Conservation (phyloP, 2,329 filamentous ascomycete species). For the Ophiosphaerella narmari region DNA sequence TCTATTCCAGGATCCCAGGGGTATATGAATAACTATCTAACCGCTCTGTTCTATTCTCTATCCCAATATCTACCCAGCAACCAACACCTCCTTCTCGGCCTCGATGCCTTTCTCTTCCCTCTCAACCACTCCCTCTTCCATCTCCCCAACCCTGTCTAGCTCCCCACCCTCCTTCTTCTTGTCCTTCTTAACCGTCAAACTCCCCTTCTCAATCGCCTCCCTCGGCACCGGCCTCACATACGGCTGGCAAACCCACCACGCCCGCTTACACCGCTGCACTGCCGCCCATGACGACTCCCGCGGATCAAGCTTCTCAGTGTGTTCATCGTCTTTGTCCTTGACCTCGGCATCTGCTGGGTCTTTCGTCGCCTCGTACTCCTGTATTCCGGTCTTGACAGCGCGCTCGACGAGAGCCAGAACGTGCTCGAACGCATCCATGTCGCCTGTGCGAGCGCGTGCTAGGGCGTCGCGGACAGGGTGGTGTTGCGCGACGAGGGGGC, state of each 20-base stretch:
- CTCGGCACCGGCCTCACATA: conserved; percentile 84
- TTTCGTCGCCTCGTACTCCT: conserved; percentile 61
- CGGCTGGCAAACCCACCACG: conserved; percentile 90
- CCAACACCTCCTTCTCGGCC: conserved; percentile 62
- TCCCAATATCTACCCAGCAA: conserved; percentile 9
- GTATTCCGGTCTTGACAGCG: conserved; percentile 72
- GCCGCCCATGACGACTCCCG: conserved; percentile 66
- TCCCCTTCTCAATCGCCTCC: conserved; percentile 83
- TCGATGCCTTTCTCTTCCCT: conserved; percentile 17
- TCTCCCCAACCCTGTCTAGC: conserved; percentile 30
- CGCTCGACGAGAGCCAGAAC: conserved; percentile 76
- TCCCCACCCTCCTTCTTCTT: conserved; percentile 49
- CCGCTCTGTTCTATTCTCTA: conserved; percentile 20
- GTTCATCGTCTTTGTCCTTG: not conserved
- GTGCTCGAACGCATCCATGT: conserved; percentile 76
- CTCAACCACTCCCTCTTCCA: conserved; percentile 23
- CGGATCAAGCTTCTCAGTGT: conserved; percentile 26
- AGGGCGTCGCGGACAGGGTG: conserved; percentile 86
- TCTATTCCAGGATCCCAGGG: no score
- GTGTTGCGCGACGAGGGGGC: conserved; percentile 78
- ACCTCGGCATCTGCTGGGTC: not conserved
- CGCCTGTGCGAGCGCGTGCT: conserved; percentile 68
- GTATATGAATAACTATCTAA: not conserved
- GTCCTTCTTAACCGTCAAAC: conserved; percentile 72
- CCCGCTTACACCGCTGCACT: conserved; percentile 74